Conservation (phyloP, 2,329 filamentous ascomycete species). For the Sporothrix brunneoviolacea region DNA sequence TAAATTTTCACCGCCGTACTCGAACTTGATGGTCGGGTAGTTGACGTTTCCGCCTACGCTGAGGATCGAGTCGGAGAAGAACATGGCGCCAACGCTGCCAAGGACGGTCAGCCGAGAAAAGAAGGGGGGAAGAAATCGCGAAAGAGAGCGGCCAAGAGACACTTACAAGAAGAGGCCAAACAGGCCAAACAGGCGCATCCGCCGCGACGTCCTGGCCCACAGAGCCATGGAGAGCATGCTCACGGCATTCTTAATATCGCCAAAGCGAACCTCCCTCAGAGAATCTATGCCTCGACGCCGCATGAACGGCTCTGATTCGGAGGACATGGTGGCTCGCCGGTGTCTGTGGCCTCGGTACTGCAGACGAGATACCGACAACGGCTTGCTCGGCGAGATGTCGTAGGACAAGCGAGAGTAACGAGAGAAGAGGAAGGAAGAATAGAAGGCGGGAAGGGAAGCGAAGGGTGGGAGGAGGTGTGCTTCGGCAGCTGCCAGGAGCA, state of each 20-base stretch:
- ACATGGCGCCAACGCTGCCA: neutral
- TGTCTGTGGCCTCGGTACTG: neutral
- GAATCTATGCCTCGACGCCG: slow-evolving; percentile 14
- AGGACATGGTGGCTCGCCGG: too few species aligned
- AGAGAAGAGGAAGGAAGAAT: neutral
- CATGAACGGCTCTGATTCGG: slow-evolving; percentile 10
- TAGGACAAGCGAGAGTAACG: neutral
- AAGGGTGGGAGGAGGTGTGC: neutral
- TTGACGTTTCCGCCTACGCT: slow-evolving; percentile 13
- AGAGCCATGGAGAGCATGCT: slow-evolving; percentile 19
- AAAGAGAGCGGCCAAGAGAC: neutral
- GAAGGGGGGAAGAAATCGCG: neutral
- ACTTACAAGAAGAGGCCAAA: slow-evolving; percentile 29
- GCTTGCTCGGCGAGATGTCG: neutral
- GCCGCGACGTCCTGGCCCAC: slow-evolving; percentile 30
- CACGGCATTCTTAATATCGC: slow-evolving; percentile 10
- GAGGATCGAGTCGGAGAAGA: slow-evolving; percentile 14
- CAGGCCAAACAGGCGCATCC: slow-evolving; percentile 26
- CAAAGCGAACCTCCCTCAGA: slow-evolving; percentile 11
- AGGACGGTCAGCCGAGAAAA: neutral
- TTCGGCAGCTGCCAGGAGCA: neutral
- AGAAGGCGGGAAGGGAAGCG: neutral
- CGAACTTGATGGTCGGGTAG: slow-evolving; percentile 27
- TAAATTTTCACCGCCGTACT: slow-evolving; percentile 28
- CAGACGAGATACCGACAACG: neutral